Evolutionary conservation across 495 filamentous ascomycete species (phyloP).

Genomic region (Xylaria bambusicola): DNA sequence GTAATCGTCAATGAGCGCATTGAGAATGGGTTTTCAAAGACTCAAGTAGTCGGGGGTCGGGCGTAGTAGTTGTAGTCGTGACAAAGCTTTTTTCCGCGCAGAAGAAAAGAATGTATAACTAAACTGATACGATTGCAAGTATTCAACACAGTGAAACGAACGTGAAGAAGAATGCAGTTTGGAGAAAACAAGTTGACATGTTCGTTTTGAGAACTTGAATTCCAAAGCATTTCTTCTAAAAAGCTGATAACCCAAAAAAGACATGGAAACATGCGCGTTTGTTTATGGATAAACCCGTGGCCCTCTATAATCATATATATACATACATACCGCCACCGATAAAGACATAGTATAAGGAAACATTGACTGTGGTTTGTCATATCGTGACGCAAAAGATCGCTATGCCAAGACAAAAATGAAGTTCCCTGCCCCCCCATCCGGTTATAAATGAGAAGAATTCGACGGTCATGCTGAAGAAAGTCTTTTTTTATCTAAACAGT

Average conservation of each 20-base stretch:
- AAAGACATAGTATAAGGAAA: background rate
- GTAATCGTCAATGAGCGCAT: no score
- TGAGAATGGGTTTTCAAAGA: no score
- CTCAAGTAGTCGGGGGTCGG: no score
- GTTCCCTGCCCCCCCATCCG: no score
- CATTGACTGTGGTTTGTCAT: slow-evolving; percentile 8
- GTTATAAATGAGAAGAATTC: slow-evolving; percentile 1
- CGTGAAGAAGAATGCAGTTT: slow-evolving; percentile 2
- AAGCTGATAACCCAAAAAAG: slow-evolving; percentile 1
- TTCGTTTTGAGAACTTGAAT: slow-evolving; percentile 10
- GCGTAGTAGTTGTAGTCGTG: no score
- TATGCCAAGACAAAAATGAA: slow-evolving; percentile 10
- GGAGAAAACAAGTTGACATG: slow-evolving; percentile 3
- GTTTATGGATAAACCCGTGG: background rate
- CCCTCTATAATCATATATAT: slow-evolving; percentile 6
- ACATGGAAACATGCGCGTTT: slow-evolving; percentile 1
- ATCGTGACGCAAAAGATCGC: slow-evolving; percentile 17
- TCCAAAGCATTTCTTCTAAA: background rate
- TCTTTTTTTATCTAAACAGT: slow-evolving; percentile 3
- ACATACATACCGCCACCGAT: slow-evolving; percentile 3
- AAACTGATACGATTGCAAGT: slow-evolving; percentile 13
- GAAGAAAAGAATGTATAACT: slow-evolving; percentile 16
- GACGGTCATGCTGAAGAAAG: slow-evolving; percentile 1
- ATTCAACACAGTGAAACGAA: slow-evolving; percentile 6
- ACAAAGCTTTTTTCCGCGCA: background rate